Base-by-base conservation (phyloP, 2,329 filamentous ascomycete genomes). In the Podosphaera aphanis region DNA sequence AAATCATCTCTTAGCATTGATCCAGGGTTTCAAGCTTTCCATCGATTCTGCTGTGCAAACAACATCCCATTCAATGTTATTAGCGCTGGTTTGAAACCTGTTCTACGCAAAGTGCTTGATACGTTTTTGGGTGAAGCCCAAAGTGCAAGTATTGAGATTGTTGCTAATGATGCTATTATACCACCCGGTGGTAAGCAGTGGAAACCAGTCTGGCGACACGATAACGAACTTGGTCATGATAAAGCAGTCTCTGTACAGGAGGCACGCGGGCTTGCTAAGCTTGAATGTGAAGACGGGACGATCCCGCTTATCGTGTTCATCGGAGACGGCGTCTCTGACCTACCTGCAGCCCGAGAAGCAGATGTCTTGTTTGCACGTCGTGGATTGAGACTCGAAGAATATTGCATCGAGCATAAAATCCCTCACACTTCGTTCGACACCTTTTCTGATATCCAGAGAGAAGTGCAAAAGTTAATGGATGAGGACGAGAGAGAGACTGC, bases 251-350 rank as follows among this genome's bases (percentile, higher is more conserved):
- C 71, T 2, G 73, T 81, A 47, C 67, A 70, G 39, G 72, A 78
- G 55, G 74, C 70, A 39, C 68, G 74, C n/a, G 61, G 60, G 6
- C 59, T 64, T 18, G 74, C 73, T 1, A 63, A 69, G 49, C 58
- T 71, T 3, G 62, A 67, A 42, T 69, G 67, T 48, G 69, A 71
- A 15, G 71, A 78, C 48, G 74, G 70, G 46, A 71, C 72, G 2
- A 68, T 79, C 41, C 76, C 76, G 0, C 62, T 79, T 44, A 77
- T 80, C 52, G 64, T 80, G 45, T 81, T 80, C 61, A 78, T 80
- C 51, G 76, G 77, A 43, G 77, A 80, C 54, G 77, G 76, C 19
- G 74, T 80, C 5, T 77, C 73, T 0, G 77, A 80, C 55, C 65
- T 80, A 1, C 68, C 77, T 0, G 76, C 75, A 2, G 75, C 77